A percentile compares a stretch with the other conserved stretches of the same genome.
Conservation (phyloP, 805 yeast species). For the Kodamaea lidongshanica region DNA sequence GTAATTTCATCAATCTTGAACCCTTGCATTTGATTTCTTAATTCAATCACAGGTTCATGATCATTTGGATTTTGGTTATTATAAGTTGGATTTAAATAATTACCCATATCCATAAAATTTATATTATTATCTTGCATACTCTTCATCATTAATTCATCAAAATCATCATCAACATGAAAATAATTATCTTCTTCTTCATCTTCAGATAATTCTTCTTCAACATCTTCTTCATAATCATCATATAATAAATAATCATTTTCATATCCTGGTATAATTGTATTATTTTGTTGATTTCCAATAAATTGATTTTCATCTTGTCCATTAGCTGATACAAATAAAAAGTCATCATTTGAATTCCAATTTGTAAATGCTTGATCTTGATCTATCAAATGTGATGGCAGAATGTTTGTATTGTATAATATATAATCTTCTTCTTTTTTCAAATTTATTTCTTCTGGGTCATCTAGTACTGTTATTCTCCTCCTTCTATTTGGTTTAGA, state of each 20-base stretch:
- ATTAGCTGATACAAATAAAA: conserved; percentile 23
- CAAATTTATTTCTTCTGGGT: conserved; percentile 13
- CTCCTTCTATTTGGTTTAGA: conserved; percentile 19
- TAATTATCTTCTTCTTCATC: conserved; percentile 35
- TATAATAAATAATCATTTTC: conserved; percentile 30
- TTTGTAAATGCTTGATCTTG: conserved; percentile 16
- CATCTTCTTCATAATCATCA: conserved; percentile 37
- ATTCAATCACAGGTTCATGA: conserved; percentile 6
- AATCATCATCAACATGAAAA: conserved; percentile 29
- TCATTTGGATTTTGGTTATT: conserved; percentile 5
- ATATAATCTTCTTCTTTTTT: conserved; percentile 32
- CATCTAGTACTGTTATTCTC: conserved; percentile 29
- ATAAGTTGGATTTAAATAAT: too few species aligned
- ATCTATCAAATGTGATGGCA: conserved; percentile 33
- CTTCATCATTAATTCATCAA: conserved; percentile 23
- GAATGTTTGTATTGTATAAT: conserved; percentile 36
- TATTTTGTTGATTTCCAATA: conserved; percentile 9
- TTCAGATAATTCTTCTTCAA: conserved; percentile 37
- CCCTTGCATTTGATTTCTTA: conserved; percentile 8
- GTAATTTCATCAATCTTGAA: conserved; percentile 6
- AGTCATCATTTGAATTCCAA: conserved; percentile 15
- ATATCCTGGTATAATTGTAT: conserved; percentile 24
- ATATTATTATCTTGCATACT: conserved; percentile 5
- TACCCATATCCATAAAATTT: too few species aligned
- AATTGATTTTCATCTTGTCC: conserved; percentile 9